phyloP scores from a whole-genome alignment of 2,329 filamentous ascomycete genomes.

The Fusarium heterosporum region DNA sequence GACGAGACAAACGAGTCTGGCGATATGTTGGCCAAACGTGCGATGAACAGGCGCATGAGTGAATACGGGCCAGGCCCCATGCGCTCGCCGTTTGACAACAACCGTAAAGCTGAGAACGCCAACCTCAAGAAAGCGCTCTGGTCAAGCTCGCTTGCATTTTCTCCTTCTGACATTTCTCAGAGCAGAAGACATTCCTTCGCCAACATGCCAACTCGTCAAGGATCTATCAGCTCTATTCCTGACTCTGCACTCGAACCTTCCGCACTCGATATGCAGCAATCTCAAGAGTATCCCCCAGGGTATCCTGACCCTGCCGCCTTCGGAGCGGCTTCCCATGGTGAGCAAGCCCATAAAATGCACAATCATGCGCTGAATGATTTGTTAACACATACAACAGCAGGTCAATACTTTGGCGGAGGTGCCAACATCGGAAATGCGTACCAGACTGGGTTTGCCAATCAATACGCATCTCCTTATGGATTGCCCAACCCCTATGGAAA shows the following conservation, averaged over 20 bases:
- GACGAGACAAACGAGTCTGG: slow-evolving; percentile 69
- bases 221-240: slow-evolving; percentile 70
- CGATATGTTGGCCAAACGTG: slow-evolving; percentile 61
- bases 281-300: slow-evolving; percentile 57
- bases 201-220: slow-evolving; percentile 73
- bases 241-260: slow-evolving; percentile 64
- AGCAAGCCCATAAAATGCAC: slow-evolving; percentile 38
- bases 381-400: slow-evolving; percentile 26
- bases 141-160: slow-evolving; percentile 78
- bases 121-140: slow-evolving; percentile 74
- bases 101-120: slow-evolving; percentile 69
- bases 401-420: slow-evolving; percentile 45
- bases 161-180: slow-evolving; percentile 73
- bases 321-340: slow-evolving; percentile 56
- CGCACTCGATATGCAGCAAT: slow-evolving; percentile 57
- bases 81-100: slow-evolving; percentile 66
- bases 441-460: slow-evolving; percentile 50
- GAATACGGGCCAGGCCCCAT: slow-evolving; percentile 63
- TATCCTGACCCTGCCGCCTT: slow-evolving; percentile 56
- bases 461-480: slow-evolving; percentile 62
- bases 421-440: slow-evolving; percentile 44
- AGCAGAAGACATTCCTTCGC: slow-evolving; percentile 86
- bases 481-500: slow-evolving; percentile 59
- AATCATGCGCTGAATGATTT: background rate
- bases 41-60: slow-evolving; percentile 66